Evolutionary conservation across 2,329 filamentous ascomycete genomes (phyloP).

Genomic region (Trichoderma simmonsii): DNA sequence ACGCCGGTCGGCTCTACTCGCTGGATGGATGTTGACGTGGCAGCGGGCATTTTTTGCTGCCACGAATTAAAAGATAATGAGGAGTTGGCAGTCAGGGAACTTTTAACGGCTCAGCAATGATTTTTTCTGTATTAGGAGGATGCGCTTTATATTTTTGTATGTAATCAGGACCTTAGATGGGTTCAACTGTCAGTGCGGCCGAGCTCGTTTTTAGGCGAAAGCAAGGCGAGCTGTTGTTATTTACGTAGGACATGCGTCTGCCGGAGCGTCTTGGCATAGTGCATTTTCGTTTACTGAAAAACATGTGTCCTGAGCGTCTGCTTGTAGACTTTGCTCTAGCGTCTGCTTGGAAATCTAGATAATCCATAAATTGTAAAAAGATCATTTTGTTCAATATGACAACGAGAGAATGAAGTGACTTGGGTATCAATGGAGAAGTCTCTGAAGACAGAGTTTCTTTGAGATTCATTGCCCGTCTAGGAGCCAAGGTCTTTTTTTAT

Average conservation of each 20-base stretch:
- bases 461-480: not conserved
- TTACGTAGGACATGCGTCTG: not conserved
- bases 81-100: constrained; percentile 24
- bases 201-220: not conserved
- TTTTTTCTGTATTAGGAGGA: constrained; percentile 11
- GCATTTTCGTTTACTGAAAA: not conserved
- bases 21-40: not conserved
- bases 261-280: constrained; percentile 9
- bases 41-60: not conserved
- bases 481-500: not conserved
- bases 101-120: constrained; percentile 20
- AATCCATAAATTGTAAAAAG: not conserved
- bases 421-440: not conserved
- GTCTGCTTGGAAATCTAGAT: not conserved
- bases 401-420: not conserved
- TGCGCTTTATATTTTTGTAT: constrained; percentile 9
- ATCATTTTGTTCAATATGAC: not conserved
- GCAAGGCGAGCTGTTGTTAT: not conserved
- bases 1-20: constrained; percentile 15
- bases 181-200: not conserved
- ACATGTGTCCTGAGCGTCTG: constrained; percentile 5
- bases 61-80: constrained; percentile 15
- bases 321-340: not conserved
- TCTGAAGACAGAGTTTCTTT: not conserved
- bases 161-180: not conserved